Evolutionary conservation across 805 yeast genomes (phyloP).

Genomic region (Kodamaea nitidulidarum): DNA sequence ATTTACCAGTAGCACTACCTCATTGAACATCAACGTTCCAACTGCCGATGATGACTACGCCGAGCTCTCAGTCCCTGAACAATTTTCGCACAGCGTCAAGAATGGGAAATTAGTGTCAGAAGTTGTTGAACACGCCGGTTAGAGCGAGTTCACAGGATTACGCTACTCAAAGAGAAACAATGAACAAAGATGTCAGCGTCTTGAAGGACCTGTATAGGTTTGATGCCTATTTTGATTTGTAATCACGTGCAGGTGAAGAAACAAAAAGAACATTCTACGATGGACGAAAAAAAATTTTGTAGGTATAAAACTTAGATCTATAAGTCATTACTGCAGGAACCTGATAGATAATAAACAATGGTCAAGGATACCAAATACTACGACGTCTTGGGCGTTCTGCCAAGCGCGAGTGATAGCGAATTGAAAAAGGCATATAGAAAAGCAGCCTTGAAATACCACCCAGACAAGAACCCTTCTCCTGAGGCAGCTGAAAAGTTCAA

Average conservation of each 20-base stretch:
- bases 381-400: conserved; percentile 68
- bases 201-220: no score
- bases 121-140: conserved; percentile 83
- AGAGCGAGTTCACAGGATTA: conserved; percentile 10
- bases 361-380: conserved; percentile 77
- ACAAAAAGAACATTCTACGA: conserved; percentile 9
- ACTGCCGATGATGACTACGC: conserved; percentile 66
- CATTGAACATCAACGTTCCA: conserved; percentile 83
- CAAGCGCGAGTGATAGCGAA: conserved; percentile 64
- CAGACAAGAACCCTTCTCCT: conserved; percentile 77
- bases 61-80: conserved; percentile 89
- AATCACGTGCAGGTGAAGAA: conserved; percentile 6
- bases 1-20: conserved; percentile 79
- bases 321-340: conserved; percentile 1
- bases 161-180: no score
- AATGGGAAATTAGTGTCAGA: conserved; percentile 61
- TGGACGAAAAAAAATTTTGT: conserved; percentile 6
- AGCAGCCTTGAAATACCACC: conserved; percentile 76
- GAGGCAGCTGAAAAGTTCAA: conserved; percentile 96
- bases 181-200: no score
- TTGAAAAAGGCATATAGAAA: conserved; percentile 81
- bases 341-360: conserved; percentile 36
- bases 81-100: conserved; percentile 68
- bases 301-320: conserved; percentile 4
- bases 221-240: conserved; percentile 4